These are phyloP conservation scores for Przewalskia tangutica DNA, from an alignment of 257 asterid genomes.

Conservation along the genomic window DNA sequence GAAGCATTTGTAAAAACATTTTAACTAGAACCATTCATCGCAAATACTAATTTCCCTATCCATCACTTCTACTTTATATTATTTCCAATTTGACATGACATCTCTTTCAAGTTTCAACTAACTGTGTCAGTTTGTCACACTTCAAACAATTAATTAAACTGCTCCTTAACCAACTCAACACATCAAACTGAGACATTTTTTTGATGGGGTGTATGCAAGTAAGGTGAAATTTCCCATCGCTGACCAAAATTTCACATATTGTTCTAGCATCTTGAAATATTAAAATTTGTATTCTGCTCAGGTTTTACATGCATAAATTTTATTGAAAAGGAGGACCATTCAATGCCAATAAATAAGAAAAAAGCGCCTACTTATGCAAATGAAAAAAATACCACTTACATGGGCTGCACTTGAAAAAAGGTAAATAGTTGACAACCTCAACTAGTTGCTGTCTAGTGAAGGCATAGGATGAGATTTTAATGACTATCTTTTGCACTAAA, in stretches of 20 bases:
- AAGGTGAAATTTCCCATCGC: background rate
- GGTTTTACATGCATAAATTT: background rate
- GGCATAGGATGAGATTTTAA: background rate
- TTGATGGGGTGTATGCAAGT: background rate
- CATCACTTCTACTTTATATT: background rate
- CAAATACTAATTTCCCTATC: background rate
- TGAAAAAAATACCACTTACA: background rate
- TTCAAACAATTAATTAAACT: background rate
- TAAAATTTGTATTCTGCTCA: background rate
- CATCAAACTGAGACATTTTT: background rate
- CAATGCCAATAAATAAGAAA: background rate
- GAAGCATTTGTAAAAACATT: background rate
- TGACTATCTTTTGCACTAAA: background rate
- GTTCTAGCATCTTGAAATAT: background rate
- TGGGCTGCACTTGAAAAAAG: background rate
- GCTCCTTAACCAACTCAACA: background rate
- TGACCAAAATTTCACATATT: background rate
- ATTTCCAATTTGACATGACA: background rate
- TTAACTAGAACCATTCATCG: background rate
- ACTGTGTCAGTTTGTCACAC: background rate
- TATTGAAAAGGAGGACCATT: background rate
- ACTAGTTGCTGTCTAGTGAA: background rate
- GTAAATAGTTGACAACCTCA: background rate
- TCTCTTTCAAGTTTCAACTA: conserved; percentile 1
- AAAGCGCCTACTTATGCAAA: background rate